Conservation (phyloP, 148 eudicot genomes). For the Chenopodium quinoa region DNA sequence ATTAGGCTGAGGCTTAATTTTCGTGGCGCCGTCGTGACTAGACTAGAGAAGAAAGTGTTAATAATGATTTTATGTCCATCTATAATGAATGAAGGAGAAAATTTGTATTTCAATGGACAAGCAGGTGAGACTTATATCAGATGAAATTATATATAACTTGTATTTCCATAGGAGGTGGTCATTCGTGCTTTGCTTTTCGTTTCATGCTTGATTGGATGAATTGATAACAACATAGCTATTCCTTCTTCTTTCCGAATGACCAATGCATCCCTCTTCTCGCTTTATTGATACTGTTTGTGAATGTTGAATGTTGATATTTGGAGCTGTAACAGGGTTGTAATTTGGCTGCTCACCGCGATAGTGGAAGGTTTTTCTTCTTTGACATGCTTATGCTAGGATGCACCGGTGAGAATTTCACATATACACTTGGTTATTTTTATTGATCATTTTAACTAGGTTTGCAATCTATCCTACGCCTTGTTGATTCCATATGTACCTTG, state of each 20-base stretch:
- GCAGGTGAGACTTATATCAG: not conserved
- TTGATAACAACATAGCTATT: not conserved
- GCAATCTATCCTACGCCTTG: not conserved
- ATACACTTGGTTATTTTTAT: not conserved
- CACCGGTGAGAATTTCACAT: constrained; percentile 50
- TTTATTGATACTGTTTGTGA: not conserved
- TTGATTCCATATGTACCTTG: not conserved
- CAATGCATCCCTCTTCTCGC: not conserved
- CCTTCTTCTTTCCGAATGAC: not conserved
- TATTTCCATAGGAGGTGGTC: not conserved
- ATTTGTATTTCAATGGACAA: not conserved
- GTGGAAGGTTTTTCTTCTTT: constrained; percentile 65
- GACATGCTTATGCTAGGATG: constrained; percentile 73
- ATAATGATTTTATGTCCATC: not conserved
- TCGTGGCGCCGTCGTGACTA: not conserved
- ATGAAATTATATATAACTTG: not conserved
- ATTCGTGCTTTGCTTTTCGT: not conserved
- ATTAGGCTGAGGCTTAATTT: not conserved
- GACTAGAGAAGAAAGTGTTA: not conserved
- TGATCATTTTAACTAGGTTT: not conserved
- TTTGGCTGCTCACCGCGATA: constrained; percentile 66
- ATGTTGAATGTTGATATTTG: constrained; percentile 5
- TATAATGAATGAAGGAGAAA: not conserved
- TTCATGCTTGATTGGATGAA: not conserved
- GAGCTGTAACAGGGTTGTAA: constrained; percentile 75